Conservation (phyloP, 1,139 yeast species). For the Geotrichum armillariae region DNA sequence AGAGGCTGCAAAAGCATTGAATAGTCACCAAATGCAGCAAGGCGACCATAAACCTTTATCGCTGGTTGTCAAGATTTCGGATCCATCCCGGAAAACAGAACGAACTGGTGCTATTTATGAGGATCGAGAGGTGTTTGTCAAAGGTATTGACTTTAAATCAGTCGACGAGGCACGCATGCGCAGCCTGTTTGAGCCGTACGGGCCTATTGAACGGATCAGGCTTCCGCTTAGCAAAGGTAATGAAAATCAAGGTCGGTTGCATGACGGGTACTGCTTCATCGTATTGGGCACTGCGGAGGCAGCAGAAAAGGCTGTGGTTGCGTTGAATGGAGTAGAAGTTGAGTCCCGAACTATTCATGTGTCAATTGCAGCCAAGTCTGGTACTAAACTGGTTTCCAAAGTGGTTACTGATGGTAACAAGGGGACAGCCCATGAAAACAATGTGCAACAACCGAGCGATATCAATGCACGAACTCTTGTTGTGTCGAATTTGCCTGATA, state of each 20-base stretch:
- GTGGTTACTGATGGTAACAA: constrained; percentile 6
- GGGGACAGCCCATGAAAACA: neutral
- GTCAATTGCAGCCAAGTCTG: constrained; percentile 22
- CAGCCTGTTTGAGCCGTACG: constrained; percentile 44
- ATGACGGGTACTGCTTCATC: constrained; percentile 41
- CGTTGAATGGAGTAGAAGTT: constrained; percentile 26
- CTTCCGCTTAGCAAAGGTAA: constrained; percentile 29
- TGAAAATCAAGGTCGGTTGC: constrained; percentile 28
- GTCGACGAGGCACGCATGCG: constrained; percentile 32
- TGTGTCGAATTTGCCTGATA: constrained; percentile 32
- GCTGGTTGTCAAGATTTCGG: constrained; percentile 60
- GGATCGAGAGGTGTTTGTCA: constrained; percentile 52
- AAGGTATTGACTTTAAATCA: constrained; percentile 50
- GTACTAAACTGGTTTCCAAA: constrained; percentile 15
- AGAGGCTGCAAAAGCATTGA: constrained; percentile 47
- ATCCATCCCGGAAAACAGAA: constrained; percentile 44
- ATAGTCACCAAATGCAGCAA: constrained; percentile 42
- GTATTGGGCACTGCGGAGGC: constrained; percentile 30
- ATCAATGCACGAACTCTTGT: constrained; percentile 28
- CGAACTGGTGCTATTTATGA: constrained; percentile 51
- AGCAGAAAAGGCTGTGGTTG: constrained; percentile 32
- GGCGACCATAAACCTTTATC: constrained; percentile 34
- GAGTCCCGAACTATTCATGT: constrained; percentile 30
- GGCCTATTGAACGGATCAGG: constrained; percentile 46
- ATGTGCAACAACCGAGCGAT: constrained; percentile 14